A percentile compares a stretch with the other conserved stretches of the same genome.
Evolutionary conservation across 768 basidiomycete species (phyloP).

Genomic region (Termitomyces titanicus): DNA sequence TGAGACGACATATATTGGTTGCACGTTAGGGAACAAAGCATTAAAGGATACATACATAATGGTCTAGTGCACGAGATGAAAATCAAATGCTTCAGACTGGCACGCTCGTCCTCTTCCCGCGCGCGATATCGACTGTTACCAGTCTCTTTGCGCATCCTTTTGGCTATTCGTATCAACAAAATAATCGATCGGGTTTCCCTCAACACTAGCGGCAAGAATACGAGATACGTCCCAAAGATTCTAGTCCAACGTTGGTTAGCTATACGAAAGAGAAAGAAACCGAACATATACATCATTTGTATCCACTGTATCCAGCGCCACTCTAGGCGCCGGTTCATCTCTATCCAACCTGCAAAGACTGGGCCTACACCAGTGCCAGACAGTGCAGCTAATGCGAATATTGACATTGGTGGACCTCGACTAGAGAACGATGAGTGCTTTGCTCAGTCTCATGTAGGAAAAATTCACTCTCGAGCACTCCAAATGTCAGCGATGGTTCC

Average conservation of each 20-base stretch:
- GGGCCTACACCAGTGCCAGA: constrained; percentile 65
- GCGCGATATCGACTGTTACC: constrained; percentile 62
- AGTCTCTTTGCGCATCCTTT: constrained; percentile 57
- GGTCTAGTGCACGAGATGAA: constrained; percentile 70
- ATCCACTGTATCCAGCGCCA: constrained; percentile 91
- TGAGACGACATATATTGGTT: constrained; percentile 19
- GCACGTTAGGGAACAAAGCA: neutral
- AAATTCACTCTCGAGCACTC: constrained; percentile 52
- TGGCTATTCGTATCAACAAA: constrained; percentile 63
- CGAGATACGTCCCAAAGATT: constrained; percentile 45
- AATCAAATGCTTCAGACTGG: constrained; percentile 54
- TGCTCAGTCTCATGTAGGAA: too few relatives aligned
- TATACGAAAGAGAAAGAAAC: neutral
- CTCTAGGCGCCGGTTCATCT: constrained; percentile 48
- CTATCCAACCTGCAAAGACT: constrained; percentile 62
- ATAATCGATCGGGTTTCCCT: constrained; percentile 73
- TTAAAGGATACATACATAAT: constrained; percentile 45
- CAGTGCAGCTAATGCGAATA: constrained; percentile 62
- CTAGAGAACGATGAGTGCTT: constrained; percentile 27
- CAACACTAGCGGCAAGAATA: constrained; percentile 53
- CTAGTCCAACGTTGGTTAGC: constrained; percentile 28
- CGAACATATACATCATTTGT: constrained; percentile 50
- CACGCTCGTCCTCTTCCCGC: constrained; percentile 59
- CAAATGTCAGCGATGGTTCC: constrained; percentile 76
- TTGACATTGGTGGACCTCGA: constrained; percentile 74